These are phyloP conservation scores for Schwanniomyces polymorphus DNA, from an alignment of 805 yeast species.

Conservation along the genomic window DNA sequence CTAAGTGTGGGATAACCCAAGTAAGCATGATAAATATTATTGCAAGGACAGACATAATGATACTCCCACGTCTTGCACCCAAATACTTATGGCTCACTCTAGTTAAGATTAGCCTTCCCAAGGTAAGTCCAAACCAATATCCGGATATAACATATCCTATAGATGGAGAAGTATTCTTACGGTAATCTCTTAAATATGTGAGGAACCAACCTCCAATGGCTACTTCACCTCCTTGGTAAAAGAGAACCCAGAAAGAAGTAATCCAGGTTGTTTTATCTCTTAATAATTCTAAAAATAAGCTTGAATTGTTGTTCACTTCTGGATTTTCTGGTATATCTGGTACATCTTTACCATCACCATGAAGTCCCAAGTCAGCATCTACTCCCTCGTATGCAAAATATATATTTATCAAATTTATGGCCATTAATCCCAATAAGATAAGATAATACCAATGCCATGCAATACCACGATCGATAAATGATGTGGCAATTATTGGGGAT, in stretches of 20 bases:
- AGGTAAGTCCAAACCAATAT: slow-evolving; percentile 69
- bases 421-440: slow-evolving; percentile 17
- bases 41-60: slow-evolving; percentile 32
- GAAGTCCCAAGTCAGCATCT: slow-evolving; percentile 17
- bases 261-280: slow-evolving; percentile 44
- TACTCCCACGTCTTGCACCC: slow-evolving; percentile 48
- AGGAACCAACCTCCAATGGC: slow-evolving; percentile 74
- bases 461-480: slow-evolving; percentile 15
- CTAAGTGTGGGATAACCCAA: slow-evolving; percentile 49
- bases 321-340: neutral
- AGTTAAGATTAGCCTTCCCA: slow-evolving; percentile 58
- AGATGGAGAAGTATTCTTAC: slow-evolving; percentile 43
- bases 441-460: slow-evolving; percentile 21
- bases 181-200: slow-evolving; percentile 56
- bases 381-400: slow-evolving; percentile 14
- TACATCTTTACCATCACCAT: slow-evolving; percentile 11
- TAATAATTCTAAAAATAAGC: slow-evolving; percentile 33
- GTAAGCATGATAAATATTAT: slow-evolving; percentile 39
- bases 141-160: slow-evolving; percentile 69
- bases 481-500: slow-evolving; percentile 23
- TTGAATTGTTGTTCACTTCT: neutral
- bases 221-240: slow-evolving; percentile 71
- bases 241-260: slow-evolving; percentile 53
- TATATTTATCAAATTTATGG: slow-evolving; percentile 6
- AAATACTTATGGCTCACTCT: slow-evolving; percentile 32